Evolutionary conservation across 495 filamentous ascomycete genomes (phyloP), one percentile per base, ranked within the genome.

Genomic region (Immersiella caudata): DNA sequence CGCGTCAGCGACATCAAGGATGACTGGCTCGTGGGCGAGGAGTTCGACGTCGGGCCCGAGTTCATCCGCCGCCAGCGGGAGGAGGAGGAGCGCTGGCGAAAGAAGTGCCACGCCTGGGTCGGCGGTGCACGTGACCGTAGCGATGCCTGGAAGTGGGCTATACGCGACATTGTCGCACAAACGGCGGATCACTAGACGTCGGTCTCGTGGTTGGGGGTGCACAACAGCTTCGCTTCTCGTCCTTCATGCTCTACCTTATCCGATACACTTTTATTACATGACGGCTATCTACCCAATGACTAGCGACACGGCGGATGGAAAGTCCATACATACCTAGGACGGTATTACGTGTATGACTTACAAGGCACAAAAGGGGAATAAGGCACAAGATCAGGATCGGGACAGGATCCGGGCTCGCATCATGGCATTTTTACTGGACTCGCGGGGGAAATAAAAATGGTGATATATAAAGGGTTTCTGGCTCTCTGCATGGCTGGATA

Each of bases 41-140:
- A 98, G 76, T 99, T 98, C 74, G 95, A 99, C 76, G 91, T 99
- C 56, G 95, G 95, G 1, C 96, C 96, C 6, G 92, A 93, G 78
- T 99, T 97, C 74, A 89, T 98, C 58, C 85, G 88, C 68, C 85
- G 93, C 49, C 94, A 97, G 76, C 80, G 91, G 63, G 93, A 93
- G 67, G 95, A 98, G 78, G 95, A 99, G 79, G 90, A 91, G 60
- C 85, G 91, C 70, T 99, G 95, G 96, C 84, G 89, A 69, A 86
- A 88, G 75, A 93, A 92, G 76, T 91, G 93, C 55, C 87, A 89
- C 67, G 88, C 85, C 58, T 99, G 96, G 95, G 79, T 89, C 40
- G 79, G 73, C 57, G 70, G 71, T 29, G 77, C 67, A 35, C 61
- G 50, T 18, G 75, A 78, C 36, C 63, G 82, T 79, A 74, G 76